Evolutionary conservation across 2,329 filamentous ascomycete species (phyloP).

Genomic region (Tolypocladium nubicola): DNA sequence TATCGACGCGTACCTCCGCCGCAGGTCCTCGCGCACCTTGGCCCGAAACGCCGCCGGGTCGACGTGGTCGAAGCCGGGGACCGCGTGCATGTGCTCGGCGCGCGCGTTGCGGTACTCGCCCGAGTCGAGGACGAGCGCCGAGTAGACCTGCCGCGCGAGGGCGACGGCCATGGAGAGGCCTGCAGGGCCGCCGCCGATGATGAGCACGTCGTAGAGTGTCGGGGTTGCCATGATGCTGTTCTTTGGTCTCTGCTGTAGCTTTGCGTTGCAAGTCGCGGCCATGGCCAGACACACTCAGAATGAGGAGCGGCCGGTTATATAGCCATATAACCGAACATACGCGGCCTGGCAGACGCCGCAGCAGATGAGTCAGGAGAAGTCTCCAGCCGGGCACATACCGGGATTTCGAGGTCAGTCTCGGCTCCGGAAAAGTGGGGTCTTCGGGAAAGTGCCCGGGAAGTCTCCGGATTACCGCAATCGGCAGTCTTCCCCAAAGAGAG

Average conservation of each 20-base stretch:
- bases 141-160: no score
- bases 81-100: no score
- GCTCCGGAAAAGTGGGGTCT: not conserved
- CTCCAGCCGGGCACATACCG: not conserved
- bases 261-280: no score
- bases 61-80: no score
- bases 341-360: not conserved
- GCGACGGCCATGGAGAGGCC: not conserved
- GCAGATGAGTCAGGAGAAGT: not conserved
- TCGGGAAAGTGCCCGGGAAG: not conserved
- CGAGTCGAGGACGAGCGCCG: no score
- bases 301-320: not conserved
- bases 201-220: conserved; percentile 35
- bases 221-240: not conserved
- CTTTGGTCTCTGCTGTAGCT: not conserved
- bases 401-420: not conserved
- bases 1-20: not conserved
- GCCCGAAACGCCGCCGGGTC: no score
- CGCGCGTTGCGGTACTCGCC: no score
- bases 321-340: not conserved
- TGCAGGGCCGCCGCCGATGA: conserved; percentile 30
- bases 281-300: not conserved
- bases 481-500: not conserved
- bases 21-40: no score
- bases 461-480: not conserved